Evolutionary conservation across 1,139 yeast genomes (phyloP), one percentile per base, ranked within the genome.

Genomic region (Kodamaea ohmeri): DNA sequence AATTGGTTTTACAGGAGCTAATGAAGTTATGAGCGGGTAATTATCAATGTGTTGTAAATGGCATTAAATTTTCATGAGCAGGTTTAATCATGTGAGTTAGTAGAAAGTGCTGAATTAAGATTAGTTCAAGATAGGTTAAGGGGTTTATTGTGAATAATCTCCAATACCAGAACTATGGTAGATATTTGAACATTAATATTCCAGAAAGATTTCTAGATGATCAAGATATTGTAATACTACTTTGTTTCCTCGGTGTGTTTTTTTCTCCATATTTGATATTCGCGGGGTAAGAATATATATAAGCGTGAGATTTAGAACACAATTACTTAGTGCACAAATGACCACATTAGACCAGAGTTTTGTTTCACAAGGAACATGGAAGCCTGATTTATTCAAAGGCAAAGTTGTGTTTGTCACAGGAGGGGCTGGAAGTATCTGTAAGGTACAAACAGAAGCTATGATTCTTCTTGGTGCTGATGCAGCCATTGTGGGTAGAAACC

Each of bases 331-430:
- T 9, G 9, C 8, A 6, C 6, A 25, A 4, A 43, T 43, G 47
- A 30, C 45, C 13, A 41, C 42, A 9, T 59, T 62, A 45, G 63
- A 61, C 41, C 56, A 53, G 47, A 45, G 61, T 16, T 64, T 51
- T 39, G 57, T 60, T 2, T 45, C 50, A 7, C 46, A 50, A 18
- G 51, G 67, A 8, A 48, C 52, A 19, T 70, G 73, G 74, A 81
- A 80, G 48, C 73, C 80, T 1, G 82, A 76, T 46, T 49, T 88
- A 26, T 88, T 88, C 63, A 67, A 76, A 40, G 94, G 87, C 16
- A 89, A 88, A 59, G 96, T 87, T 12, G 58, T 48, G 17, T 56
- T 57, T 40, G 60, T 55, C 39, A 56, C 61, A 3, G 61, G 61
- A 6, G 61, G 61, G 9, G 61, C 61, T 11, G 60, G 61, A 12